These are phyloP conservation scores for Fusarium circinatum DNA, from an alignment of 2,329 filamentous ascomycete species.

Conservation along the genomic window DNA sequence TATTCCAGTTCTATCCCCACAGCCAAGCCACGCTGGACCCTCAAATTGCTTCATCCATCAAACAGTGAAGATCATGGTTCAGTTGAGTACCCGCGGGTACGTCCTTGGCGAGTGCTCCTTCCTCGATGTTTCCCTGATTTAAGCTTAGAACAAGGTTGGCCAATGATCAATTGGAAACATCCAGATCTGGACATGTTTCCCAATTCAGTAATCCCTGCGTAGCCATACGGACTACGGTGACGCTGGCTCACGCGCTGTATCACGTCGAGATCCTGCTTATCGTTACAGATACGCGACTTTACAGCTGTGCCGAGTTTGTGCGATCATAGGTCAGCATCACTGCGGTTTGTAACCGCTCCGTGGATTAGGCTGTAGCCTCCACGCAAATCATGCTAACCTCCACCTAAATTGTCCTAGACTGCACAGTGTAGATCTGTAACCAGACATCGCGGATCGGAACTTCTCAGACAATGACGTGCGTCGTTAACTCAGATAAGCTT, in stretches of 20 bases:
- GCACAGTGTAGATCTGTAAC: background rate
- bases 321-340: background rate
- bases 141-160: constrained; percentile 6
- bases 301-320: background rate
- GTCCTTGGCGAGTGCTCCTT: background rate
- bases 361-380: background rate
- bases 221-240: background rate
- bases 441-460: background rate
- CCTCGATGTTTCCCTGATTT: background rate
- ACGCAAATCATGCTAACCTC: background rate
- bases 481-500: constrained; percentile 29
- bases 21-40: background rate
- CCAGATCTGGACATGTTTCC: background rate
- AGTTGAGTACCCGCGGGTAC: background rate
- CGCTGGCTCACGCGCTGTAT: background rate
- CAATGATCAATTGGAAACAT: background rate
- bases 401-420: background rate
- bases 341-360: background rate
- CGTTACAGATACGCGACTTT: background rate
- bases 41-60: constrained; percentile 1
- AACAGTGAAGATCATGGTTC: background rate
- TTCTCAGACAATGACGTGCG: background rate
- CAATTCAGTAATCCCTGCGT: background rate
- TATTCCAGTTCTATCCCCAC: background rate
- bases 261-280: background rate